Evolutionary conservation across 1,139 yeast species (phyloP).

Genomic region (Zygoascus sp.): DNA sequence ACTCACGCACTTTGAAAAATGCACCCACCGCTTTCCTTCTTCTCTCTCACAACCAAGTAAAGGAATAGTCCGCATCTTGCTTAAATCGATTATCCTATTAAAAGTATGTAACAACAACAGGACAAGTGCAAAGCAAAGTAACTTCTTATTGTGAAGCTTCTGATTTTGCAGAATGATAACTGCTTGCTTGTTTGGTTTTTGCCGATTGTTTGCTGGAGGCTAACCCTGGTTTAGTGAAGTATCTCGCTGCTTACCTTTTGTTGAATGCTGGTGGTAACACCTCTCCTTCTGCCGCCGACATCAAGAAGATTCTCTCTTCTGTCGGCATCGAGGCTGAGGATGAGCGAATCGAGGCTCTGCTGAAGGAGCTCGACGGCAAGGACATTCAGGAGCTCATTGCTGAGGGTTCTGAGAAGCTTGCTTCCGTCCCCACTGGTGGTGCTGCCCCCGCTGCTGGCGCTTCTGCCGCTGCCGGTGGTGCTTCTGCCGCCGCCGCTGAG

Average conservation of each 20-base stretch:
- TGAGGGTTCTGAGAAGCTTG: conserved; percentile 92
- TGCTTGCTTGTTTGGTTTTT: background rate
- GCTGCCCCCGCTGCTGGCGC: conserved; percentile 76
- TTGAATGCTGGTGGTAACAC: conserved; percentile 46
- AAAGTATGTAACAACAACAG: background rate
- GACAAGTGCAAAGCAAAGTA: too few species aligned
- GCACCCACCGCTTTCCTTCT: conserved; percentile 16
- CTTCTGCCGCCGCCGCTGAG: conserved; percentile 69
- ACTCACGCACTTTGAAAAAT: conserved; percentile 8
- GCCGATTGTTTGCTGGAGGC: background rate
- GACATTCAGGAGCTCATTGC: conserved; percentile 86
- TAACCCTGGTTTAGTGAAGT: conserved; percentile 37
- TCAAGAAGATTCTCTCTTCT: conserved; percentile 82
- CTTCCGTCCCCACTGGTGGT: conserved; percentile 97
- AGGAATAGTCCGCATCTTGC: conserved; percentile 60
- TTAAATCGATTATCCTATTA: conserved; percentile 52
- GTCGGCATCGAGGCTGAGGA: conserved; percentile 97
- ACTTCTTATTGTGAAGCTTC: too few species aligned
- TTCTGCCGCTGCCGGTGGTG: conserved; percentile 64
- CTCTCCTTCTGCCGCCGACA: conserved; percentile 88
- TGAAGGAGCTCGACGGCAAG: conserved; percentile 94
- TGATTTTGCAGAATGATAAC: too few species aligned
- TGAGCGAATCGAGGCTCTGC: conserved; percentile 76
- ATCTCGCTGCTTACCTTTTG: conserved; percentile 47
- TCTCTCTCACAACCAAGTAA: conserved; percentile 25